phyloP scores from a whole-genome alignment of 1,284 basidiomycete species.

The Puccinia coronata region DNA sequence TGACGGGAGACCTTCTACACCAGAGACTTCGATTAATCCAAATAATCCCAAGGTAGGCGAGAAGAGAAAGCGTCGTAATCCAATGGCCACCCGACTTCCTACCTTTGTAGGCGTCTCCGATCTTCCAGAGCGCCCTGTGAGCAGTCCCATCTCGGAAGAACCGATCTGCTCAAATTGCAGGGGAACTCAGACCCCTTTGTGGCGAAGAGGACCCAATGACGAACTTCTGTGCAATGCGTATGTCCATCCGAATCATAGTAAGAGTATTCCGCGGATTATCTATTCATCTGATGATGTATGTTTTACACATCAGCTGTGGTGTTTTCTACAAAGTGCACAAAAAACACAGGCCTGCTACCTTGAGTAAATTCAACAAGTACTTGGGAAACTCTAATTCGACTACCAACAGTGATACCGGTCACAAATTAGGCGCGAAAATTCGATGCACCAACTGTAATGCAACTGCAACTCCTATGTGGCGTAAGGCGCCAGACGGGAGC shows the following conservation, averaged over 20 bases:
- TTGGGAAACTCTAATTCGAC: slow-evolving; percentile 16
- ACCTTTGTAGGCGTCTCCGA: slow-evolving; percentile 32
- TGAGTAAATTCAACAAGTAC: slow-evolving; percentile 13
- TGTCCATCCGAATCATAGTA: neutral
- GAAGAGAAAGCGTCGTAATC: slow-evolving; percentile 45
- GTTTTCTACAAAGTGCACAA: slow-evolving; percentile 49
- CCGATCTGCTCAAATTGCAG: slow-evolving; percentile 41
- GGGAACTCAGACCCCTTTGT: slow-evolving; percentile 40
- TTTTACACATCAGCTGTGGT: slow-evolving; percentile 30
- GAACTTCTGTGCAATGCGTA: slow-evolving; percentile 49
- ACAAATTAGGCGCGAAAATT: neutral
- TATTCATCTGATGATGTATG: neutral
- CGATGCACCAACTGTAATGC: slow-evolving; percentile 44
- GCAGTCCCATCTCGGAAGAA: slow-evolving; percentile 1
- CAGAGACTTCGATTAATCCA: neutral
- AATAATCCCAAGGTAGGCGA: slow-evolving; percentile 18
- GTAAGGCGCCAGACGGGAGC: slow-evolving; percentile 40
- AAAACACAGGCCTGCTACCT: slow-evolving; percentile 30
- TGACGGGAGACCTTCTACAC: neutral
- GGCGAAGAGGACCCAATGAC: slow-evolving; percentile 45
- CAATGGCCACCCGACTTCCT: slow-evolving; percentile 42
- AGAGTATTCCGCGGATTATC: neutral
- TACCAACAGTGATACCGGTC: neutral
- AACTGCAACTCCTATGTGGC: slow-evolving; percentile 46
- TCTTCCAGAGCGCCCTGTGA: neutral